These are phyloP conservation scores for Entophlyctis helioformis DNA, from an alignment of 192 early-diverging fungal genomes.

Conservation along the genomic window DNA sequence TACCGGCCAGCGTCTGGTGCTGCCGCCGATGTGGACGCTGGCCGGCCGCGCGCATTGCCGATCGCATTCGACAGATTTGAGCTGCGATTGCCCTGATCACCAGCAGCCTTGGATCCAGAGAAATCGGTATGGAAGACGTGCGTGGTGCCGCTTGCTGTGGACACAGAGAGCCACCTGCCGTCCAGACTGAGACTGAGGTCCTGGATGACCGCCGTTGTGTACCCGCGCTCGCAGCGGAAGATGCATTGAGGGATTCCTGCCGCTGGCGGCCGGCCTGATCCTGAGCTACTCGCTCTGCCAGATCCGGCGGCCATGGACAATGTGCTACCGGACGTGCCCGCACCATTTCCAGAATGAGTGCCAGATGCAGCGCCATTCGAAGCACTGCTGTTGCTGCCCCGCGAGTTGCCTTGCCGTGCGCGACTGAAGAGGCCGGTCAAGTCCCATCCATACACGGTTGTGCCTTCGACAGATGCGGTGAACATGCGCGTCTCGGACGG, in stretches of 20 bases:
- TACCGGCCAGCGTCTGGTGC: too few species aligned
- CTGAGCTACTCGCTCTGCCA: too few species aligned
- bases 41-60: too few species aligned
- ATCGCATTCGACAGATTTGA: too few species aligned
- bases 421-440: conserved; percentile 19
- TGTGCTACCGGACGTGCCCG: too few species aligned
- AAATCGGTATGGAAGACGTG: conserved; percentile 42
- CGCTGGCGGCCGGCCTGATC: conserved; percentile 15
- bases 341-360: too few species aligned
- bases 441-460: conserved; percentile 61
- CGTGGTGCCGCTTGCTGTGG: conserved; percentile 61
- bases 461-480: conserved; percentile 60
- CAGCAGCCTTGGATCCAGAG: not conserved
- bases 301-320: too few species aligned
- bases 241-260: conserved; percentile 19
- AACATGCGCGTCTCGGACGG: conserved; percentile 52
- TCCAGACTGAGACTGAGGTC: conserved; percentile 52
- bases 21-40: too few species aligned
- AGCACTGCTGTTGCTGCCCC: too few species aligned
- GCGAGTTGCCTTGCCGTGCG: too few species aligned
- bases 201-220: conserved; percentile 62
- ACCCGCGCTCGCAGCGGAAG: conserved; percentile 67
- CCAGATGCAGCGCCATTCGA: too few species aligned
- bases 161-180: conserved; percentile 63
- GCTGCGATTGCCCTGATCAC: too few species aligned